Evolutionary conservation across 352 stramenopile species (phyloP), one percentile per base, ranked within the genome.

Genomic region (Globisporangium uncinulatum): DNA sequence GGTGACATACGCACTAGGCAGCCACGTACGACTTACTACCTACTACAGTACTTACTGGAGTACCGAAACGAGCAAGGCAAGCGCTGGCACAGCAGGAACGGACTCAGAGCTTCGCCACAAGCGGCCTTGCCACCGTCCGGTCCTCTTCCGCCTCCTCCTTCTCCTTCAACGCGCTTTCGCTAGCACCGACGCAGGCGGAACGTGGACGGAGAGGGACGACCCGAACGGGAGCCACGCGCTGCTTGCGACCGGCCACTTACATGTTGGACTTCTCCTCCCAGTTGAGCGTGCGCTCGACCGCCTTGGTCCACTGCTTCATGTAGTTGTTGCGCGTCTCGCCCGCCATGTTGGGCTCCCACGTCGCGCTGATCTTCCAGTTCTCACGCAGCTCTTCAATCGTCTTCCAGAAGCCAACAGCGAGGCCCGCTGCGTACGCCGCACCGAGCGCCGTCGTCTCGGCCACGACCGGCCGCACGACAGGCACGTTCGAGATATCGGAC

Each of bases 371-470:
- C 59, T 90, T 78, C 85, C 82, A 95, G 62, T 89, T 91, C 56
- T 84, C 73, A 29, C 76, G 75, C 29, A 98, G 62, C 49, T 96
- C 86, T 36, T 96, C 86, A 21, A 87, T 52, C 24, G 83, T 91
- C 60, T 92, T 90, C 92, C 92, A 99, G 43, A 98, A 93, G 24
- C 95, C 96, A 7, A 99, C 95, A 20, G 97, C 96, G 32, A 99
- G 77, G 62, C 97, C 97, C 7, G 97, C 97, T 32, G 94, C 96
- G 68, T 98, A 99, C 0, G 95, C 96, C 2, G 97, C 96, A n/a
- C 97, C 97, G 20, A 98, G 73, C 1, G 94, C 92, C 19, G 97
- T 99, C n/a, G 97, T 99, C 74, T 99, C 97, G 10, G 91, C 83
- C 37, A 99, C 86, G 10, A 93, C 81, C 0, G 97, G 96, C 51